Base-by-base conservation (phyloP, 1,139 yeast species). In the Kodamaea plutei region DNA sequence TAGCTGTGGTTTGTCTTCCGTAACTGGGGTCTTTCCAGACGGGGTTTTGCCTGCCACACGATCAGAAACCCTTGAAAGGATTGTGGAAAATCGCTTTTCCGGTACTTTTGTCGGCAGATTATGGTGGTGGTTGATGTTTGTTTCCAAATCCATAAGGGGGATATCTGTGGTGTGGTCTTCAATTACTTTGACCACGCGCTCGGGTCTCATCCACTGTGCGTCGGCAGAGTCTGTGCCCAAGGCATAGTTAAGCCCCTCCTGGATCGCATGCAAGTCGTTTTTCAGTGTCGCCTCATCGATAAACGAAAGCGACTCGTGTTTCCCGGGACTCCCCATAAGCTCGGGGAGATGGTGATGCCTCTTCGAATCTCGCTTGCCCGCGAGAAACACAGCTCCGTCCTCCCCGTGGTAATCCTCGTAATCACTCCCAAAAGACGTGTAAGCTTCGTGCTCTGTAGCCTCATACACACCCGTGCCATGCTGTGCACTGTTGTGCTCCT, bases 31-130 rank as follows among this genome's bases (percentile, higher is more conserved):
- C n/a, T n/a, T n/a, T n/a, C n/a, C n/a, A n/a, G n/a, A n/a, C n/a
- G n/a, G n/a, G n/a, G n/a, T n/a, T n/a, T n/a, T n/a, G 4, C 73
- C 73, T 1, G 70, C 72, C 29, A 67, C 58, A 42, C 73, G 61
- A 32, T 66, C 69, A 0, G 71, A 61, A 3, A 67, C 54, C 34
- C 68, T 45, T 3, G 66, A 43, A 21, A 67, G 19, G 5, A 28
- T 23, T 15, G 26, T 14, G 10, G 26, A 24, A 15, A 24, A 24
- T 15, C 29, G 23, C 8, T 12, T 20, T 6, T 7, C 16, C 9
- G 23, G 19, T 11, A 6, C 18, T 10, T 24, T 15, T 14, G 15
- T n/a, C 15, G 22, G 27, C 25, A 29, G 18, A 16, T 28, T 23
- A n/a, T 22, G 10, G 35, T 23, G 11, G 23, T 11, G 30, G 12